These are phyloP conservation scores for Kernera saxatilis DNA, from an alignment of 345 rosid species.

Conservation along the genomic window DNA sequence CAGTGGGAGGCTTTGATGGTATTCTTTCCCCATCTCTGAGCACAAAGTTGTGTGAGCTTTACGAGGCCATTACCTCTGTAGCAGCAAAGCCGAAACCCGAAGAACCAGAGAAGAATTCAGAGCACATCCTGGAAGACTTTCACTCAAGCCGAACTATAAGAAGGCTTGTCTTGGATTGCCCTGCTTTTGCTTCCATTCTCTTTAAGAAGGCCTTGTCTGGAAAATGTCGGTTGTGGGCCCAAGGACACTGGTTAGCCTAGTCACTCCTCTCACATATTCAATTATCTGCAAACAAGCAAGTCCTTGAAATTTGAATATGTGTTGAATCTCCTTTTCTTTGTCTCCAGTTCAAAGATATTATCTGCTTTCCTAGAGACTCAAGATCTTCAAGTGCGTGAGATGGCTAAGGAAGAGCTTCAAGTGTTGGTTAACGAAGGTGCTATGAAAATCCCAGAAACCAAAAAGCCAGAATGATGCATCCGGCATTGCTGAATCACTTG, in stretches of 20 bases:
- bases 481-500: slow-evolving; percentile 2
- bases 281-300: background rate
- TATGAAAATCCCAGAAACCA: slow-evolving; percentile 44
- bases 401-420: slow-evolving; percentile 61
- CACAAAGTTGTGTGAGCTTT: slow-evolving; percentile 52
- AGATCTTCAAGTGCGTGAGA: slow-evolving; percentile 40
- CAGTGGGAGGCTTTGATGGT: slow-evolving; percentile 60
- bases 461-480: slow-evolving; percentile 27
- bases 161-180: slow-evolving; percentile 62
- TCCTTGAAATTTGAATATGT: background rate
- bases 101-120: slow-evolving; percentile 27
- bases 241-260: slow-evolving; percentile 74
- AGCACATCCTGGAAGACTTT: slow-evolving; percentile 72
- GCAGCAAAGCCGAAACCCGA: slow-evolving; percentile 56
- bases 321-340: slow-evolving; percentile 4
- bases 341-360: slow-evolving; percentile 71
- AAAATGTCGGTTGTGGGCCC: slow-evolving; percentile 57
- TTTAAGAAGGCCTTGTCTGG: slow-evolving; percentile 74
- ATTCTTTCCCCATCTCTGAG: slow-evolving; percentile 54
- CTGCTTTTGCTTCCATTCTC: slow-evolving; percentile 58
- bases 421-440: slow-evolving; percentile 54
- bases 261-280: background rate
- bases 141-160: slow-evolving; percentile 80
- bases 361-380: slow-evolving; percentile 62
- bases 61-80: slow-evolving; percentile 62